Evolutionary conservation across 371 early-diverging fungal species (phyloP).

Genomic region (Quaeritorhiza haematococci): DNA sequence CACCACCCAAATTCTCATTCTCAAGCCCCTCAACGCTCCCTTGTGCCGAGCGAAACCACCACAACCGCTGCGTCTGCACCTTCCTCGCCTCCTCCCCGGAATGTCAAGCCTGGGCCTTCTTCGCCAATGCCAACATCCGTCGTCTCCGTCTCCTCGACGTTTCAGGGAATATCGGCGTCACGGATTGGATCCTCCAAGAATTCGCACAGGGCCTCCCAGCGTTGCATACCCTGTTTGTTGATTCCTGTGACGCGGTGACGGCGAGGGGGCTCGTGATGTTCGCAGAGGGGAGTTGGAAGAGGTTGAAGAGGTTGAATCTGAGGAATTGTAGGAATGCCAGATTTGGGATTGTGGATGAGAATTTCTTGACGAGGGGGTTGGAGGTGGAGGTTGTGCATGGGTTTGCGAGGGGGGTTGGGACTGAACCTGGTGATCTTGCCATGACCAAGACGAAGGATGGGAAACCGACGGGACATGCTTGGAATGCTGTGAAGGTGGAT

Average conservation of each 20-base stretch:
- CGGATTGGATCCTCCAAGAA: conserved; percentile 23
- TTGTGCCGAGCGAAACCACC: neutral
- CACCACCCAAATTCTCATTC: no score
- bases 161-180: conserved; percentile 27
- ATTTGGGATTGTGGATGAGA: conserved; percentile 16
- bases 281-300: conserved; percentile 18
- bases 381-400: conserved; percentile 30
- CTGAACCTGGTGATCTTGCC: conserved; percentile 7
- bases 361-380: conserved; percentile 19
- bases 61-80: neutral
- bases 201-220: conserved; percentile 12
- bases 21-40: no score
- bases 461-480: no score
- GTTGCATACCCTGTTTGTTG: conserved; percentile 36
- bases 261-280: conserved; percentile 20
- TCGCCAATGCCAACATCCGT: neutral
- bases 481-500: conserved; percentile 3
- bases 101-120: conserved; percentile 4
- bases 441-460: neutral
- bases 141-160: conserved; percentile 27
- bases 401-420: conserved; percentile 17
- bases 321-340: conserved; percentile 23
- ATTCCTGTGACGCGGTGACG: conserved; percentile 19
- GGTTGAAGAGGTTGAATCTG: conserved; percentile 30
- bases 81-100: conserved; percentile 13